Evolutionary conservation across 345 rosid genomes (phyloP).

Genomic region (Capsella bursapastoris): DNA sequence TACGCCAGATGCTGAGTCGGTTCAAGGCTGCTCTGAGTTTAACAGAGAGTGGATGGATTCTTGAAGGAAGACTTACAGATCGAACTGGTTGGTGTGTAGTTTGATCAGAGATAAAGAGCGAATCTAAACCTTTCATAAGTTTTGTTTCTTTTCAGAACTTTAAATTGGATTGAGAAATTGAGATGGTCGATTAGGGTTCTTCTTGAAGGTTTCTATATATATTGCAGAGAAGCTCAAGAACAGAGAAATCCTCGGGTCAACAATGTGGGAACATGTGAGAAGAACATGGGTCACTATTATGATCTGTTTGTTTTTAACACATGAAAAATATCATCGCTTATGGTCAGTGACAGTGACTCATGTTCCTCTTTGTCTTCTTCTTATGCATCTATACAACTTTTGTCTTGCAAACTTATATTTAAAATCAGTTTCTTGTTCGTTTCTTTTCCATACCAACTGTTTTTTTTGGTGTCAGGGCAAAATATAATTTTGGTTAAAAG

Average conservation of each 20-base stretch:
- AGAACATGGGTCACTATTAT: constrained; percentile 38
- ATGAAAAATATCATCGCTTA: constrained; percentile 28
- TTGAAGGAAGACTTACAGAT: constrained; percentile 57
- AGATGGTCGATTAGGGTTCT: constrained; percentile 25
- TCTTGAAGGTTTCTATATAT: constrained; percentile 30
- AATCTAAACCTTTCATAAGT: constrained; percentile 16
- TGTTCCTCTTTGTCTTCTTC: constrained; percentile 39
- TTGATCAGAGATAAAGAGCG: background rate
- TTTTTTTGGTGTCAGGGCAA: background rate
- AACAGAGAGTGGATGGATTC: constrained; percentile 48
- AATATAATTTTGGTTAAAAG: constrained; percentile 9
- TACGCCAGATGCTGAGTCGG: constrained; percentile 45
- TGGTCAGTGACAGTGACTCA: constrained; percentile 36
- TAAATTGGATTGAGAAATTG: constrained; percentile 25
- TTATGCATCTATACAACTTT: constrained; percentile 16
- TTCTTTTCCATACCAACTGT: constrained; percentile 10
- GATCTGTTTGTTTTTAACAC: constrained; percentile 37
- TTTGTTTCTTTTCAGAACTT: background rate
- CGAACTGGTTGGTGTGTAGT: constrained; percentile 43
- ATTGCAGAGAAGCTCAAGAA: background rate
- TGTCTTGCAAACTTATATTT: background rate
- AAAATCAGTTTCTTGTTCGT: constrained; percentile 23
- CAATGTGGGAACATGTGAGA: constrained; percentile 32
- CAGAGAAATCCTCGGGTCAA: constrained; percentile 9
- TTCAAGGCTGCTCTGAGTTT: constrained; percentile 48